Conservation (phyloP, 1,284 basidiomycete species). For the Rhodotorula sp. region DNA sequence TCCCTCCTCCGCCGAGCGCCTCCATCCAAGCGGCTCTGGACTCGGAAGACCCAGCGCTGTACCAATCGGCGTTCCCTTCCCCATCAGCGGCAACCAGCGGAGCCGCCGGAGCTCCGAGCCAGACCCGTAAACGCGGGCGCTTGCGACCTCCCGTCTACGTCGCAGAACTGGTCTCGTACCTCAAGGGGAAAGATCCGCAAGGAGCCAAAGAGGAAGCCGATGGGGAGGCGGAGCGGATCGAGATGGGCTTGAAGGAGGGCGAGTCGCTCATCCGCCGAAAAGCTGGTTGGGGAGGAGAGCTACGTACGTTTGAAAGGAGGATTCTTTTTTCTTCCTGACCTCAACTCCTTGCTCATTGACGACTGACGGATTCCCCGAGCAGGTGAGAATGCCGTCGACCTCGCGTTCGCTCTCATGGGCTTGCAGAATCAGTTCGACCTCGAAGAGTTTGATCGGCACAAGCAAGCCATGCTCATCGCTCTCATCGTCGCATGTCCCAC, state of each 20-base stretch:
- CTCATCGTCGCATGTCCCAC: conserved; percentile 74
- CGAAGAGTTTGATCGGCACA: conserved; percentile 70
- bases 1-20: conserved; percentile 24
- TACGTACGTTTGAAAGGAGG: conserved; percentile 56
- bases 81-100: not conserved
- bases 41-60: conserved; percentile 33
- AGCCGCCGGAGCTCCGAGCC: conserved; percentile 3
- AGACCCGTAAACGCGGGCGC: conserved; percentile 39
- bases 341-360: too few relatives aligned
- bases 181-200: conserved; percentile 42
- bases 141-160: conserved; percentile 49
- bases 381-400: conserved; percentile 85
- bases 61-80: conserved; percentile 33
- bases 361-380: conserved; percentile 16
- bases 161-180: conserved; percentile 47
- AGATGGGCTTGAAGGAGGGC: conserved; percentile 71
- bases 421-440: conserved; percentile 82
- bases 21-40: conserved; percentile 16
- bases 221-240: conserved; percentile 69
- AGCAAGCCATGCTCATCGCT: conserved; percentile 73
- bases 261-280: conserved; percentile 80
- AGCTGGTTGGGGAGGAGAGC: conserved; percentile 73
- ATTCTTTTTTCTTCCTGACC: not conserved
- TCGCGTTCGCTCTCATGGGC: conserved; percentile 69
- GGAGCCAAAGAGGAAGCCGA: conserved; percentile 60